Percentiles rank a stretch among this genome's conserved stretches.
phyloP scores from a whole-genome alignment of 2,329 filamentous ascomycete species.

The Periconia sp. region DNA sequence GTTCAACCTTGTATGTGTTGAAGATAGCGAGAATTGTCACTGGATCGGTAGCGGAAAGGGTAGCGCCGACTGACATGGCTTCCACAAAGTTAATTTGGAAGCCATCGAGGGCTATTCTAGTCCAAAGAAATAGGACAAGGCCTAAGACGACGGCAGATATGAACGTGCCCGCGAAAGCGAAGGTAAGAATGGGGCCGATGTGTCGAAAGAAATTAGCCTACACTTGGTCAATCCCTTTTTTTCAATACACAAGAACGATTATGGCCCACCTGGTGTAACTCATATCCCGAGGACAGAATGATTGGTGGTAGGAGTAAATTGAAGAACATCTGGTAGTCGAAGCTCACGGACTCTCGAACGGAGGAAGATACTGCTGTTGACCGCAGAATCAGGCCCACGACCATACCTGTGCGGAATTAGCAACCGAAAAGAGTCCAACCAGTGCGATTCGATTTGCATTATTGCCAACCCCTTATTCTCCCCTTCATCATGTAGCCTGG shows the following conservation, averaged over 20 bases:
- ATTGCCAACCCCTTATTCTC: too few species aligned
- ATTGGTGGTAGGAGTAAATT: constrained; percentile 98
- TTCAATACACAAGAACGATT: background rate
- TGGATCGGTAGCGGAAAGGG: constrained; percentile 93
- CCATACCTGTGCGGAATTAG: constrained; percentile 73
- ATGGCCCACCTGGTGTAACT: constrained; percentile 76
- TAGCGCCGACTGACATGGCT: constrained; percentile 94
- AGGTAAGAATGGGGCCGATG: constrained; percentile 95
- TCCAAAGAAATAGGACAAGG: constrained; percentile 86
- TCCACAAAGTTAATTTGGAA: constrained; percentile 90
- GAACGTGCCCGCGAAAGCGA: constrained; percentile 96
- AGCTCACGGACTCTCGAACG: constrained; percentile 89
- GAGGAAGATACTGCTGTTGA: constrained; percentile 80
- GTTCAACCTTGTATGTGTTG: constrained; percentile 98
- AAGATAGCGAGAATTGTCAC: constrained; percentile 98
- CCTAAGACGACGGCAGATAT: constrained; percentile 96
- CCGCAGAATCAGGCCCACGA: constrained; percentile 86
- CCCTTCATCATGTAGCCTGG: too few species aligned
- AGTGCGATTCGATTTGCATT: constrained; percentile 23
- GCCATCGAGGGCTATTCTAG: constrained; percentile 82
- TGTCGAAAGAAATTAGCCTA: constrained; percentile 97
- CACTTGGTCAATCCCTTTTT: background rate
- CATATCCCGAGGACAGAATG: constrained; percentile 95
- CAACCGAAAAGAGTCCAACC: too few species aligned
- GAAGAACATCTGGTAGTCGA: constrained; percentile 99